Evolutionary conservation across 2,329 filamentous ascomycete species (phyloP).

Genomic region (Coccinonectria pachysandricola): DNA sequence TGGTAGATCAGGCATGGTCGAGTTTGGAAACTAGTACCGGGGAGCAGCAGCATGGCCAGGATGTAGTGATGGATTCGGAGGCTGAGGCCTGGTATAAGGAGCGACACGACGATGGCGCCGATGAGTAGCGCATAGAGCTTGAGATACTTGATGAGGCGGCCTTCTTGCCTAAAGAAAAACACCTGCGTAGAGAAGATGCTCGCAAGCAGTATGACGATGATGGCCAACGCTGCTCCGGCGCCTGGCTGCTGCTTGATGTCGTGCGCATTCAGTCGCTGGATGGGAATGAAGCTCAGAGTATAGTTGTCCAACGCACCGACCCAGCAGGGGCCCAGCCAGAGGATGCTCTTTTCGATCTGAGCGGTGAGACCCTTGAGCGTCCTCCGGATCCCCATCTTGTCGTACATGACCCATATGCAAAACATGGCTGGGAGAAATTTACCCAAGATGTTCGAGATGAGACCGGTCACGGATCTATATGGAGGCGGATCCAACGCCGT

Average conservation of each 20-base stretch:
- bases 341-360: conserved; percentile 78
- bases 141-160: conserved; percentile 66
- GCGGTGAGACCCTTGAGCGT: conserved; percentile 63
- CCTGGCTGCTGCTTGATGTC: conserved; percentile 85
- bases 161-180: conserved; percentile 79
- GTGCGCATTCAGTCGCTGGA: conserved; percentile 81
- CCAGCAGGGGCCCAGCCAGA: conserved; percentile 88
- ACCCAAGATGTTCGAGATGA: conserved; percentile 70
- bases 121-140: conserved; percentile 65
- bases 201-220: conserved; percentile 63
- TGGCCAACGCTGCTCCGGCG: conserved; percentile 68
- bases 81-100: conserved; percentile 65
- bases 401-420: conserved; percentile 77
- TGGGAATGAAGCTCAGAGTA: conserved; percentile 88
- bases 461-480: conserved; percentile 52
- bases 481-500: conserved; percentile 80
- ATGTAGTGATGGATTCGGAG: conserved; percentile 95
- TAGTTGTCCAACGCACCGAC: conserved; percentile 89
- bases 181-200: conserved; percentile 64
- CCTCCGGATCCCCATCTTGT: conserved; percentile 66
- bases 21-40: conserved; percentile 82
- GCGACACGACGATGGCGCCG: conserved; percentile 54
- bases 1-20: conserved; percentile 78
- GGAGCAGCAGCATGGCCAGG: conserved; percentile 73
- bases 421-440: conserved; percentile 83